A percentile compares a stretch with the other conserved stretches of the same genome.
Conservation (phyloP, 305 asterid species). For the Solanum hybrid region DNA sequence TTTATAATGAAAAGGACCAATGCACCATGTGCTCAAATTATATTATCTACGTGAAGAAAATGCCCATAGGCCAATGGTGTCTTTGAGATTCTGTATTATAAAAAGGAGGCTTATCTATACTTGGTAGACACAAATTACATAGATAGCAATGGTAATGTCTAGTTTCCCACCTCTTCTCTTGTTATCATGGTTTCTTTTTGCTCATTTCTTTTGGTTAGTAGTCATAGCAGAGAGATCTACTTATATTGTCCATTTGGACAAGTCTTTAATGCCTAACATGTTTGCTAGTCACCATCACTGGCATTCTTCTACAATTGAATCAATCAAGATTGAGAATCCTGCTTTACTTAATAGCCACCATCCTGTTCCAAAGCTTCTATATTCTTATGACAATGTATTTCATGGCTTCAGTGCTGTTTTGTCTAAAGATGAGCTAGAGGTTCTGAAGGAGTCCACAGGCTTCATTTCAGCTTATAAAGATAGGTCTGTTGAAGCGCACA, state of each 20-base stretch:
- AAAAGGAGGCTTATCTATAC: not conserved
- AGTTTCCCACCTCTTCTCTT: conserved; percentile 5
- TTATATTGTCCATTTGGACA: conserved; percentile 40
- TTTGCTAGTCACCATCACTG: conserved; percentile 24
- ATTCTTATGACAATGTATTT: conserved; percentile 42
- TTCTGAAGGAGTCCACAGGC: conserved; percentile 28
- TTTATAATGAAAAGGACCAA: not conserved
- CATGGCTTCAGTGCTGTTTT: conserved; percentile 54
- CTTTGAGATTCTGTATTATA: not conserved
- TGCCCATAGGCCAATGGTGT: not conserved
- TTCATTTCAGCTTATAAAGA: conserved; percentile 48
- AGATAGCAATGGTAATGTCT: not conserved
- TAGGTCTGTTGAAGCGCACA: conserved; percentile 22
- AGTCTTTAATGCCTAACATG: conserved; percentile 34
- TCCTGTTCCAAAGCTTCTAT: conserved; percentile 22
- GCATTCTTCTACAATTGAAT: conserved; percentile 27
- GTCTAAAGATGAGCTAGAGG: conserved; percentile 31
- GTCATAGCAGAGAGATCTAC: conserved; percentile 17
- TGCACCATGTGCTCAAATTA: not conserved
- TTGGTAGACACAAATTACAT: not conserved
- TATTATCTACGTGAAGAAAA: not conserved
- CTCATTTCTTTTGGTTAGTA: conserved; percentile 2
- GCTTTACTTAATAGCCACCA: not conserved
- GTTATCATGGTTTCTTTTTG: conserved; percentile 16
- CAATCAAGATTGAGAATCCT: conserved; percentile 12